Evolutionary conservation across 257 asterid species (phyloP).

Genomic region (Linaria vulgaris): DNA sequence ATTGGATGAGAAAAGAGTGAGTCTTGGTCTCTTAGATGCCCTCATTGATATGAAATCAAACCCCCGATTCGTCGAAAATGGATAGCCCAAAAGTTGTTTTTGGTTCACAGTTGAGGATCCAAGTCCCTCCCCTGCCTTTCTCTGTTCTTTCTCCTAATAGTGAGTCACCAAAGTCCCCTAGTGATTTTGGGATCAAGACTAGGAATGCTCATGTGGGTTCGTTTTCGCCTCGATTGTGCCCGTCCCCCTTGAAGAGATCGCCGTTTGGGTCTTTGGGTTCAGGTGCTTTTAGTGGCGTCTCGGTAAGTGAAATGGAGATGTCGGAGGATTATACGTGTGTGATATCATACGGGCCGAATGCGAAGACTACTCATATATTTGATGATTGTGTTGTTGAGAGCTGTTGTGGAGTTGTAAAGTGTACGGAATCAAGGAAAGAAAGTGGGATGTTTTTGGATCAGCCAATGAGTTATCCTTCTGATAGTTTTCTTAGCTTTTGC

Average conservation of each 20-base stretch:
- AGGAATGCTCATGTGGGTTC: slow-evolving; percentile 51
- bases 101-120: slow-evolving; percentile 81
- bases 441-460: slow-evolving; percentile 19
- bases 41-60: slow-evolving; percentile 48
- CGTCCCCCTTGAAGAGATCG: slow-evolving; percentile 47
- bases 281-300: slow-evolving; percentile 39
- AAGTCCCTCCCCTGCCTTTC: slow-evolving; percentile 51
- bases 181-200: slow-evolving; percentile 78
- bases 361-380: slow-evolving; percentile 75
- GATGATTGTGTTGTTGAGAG: slow-evolving; percentile 82
- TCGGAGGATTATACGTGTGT: slow-evolving; percentile 94
- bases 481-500: slow-evolving; percentile 75
- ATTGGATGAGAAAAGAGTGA: slow-evolving; percentile 41
- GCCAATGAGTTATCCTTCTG: slow-evolving; percentile 62
- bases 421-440: slow-evolving; percentile 40
- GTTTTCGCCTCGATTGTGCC: slow-evolving; percentile 40
- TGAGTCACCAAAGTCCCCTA: slow-evolving; percentile 63
- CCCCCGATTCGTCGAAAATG: slow-evolving; percentile 34
- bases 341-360: slow-evolving; percentile 76
- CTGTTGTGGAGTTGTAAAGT: slow-evolving; percentile 58
- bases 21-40: slow-evolving; percentile 68
- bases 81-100: slow-evolving; percentile 53
- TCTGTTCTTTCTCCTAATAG: slow-evolving; percentile 33
- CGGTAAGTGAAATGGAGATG: slow-evolving; percentile 77
- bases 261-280: slow-evolving; percentile 47